Base-by-base conservation (phyloP, 306 rosid species). In the Corylus americana region DNA sequence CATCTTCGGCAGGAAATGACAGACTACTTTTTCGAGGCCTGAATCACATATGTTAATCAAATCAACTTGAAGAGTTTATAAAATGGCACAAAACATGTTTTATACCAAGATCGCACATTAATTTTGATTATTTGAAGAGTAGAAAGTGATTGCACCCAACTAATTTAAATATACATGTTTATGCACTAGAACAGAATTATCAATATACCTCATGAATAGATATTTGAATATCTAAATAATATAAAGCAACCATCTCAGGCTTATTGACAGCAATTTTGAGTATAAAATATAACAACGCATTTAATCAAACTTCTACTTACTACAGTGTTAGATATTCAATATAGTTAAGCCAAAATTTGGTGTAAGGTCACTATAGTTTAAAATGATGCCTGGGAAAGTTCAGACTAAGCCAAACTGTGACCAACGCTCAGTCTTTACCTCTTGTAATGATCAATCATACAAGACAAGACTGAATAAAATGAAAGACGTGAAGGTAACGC, bases 21-120 rank as follows among this genome's bases (percentile, higher is more conserved):
- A 91, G 81, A 78, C 94, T 91, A 82, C 93, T 93, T 86, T 91
- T 96, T n/a, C 96, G 92, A 82, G 99, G 97, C 92, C 99, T 96
- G 89, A 80, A 80, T 70, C 35, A 73, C 79, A 72, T 35, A 73
- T 77, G 89, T 79, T 59, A 71, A 44, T 48, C 67, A 78, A 76
- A 83, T 83, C 73, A 83, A 80, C 82, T 83, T 66, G 61, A 75
- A 74, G 37, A 80, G 55, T 73, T 48, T 69, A 82, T 42, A 42
- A 67, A 53, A 47, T 57, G 54, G 64, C 71, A 79, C 79, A 75
- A 47, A 85, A 59, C 83, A 78, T 42, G 25, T 68, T 39, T 13
- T 68, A n/a, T 18, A 68, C 53, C 72, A 6, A 68, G 7, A 68
- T 9, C 72, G 42, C 16, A 42, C 5, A 37, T 66, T 16, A 66